These are phyloP conservation scores for Aspergillus novofumigatus DNA, from an alignment of 2,329 filamentous ascomycete genomes.

Conservation along the genomic window DNA sequence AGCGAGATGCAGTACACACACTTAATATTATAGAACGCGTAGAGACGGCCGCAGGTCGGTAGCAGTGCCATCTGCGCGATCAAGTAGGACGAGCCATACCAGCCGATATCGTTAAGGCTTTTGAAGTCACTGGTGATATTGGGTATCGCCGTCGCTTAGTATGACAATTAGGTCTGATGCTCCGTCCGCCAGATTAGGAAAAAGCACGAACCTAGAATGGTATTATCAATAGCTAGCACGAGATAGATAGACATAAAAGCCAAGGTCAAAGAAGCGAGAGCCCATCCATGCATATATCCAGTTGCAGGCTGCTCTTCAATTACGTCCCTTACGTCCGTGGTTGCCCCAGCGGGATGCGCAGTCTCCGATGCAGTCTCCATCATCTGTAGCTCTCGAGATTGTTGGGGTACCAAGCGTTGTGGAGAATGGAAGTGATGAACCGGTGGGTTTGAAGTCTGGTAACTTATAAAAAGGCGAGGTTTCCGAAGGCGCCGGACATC, in stretches of 20 bases:
- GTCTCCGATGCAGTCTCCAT: too few species aligned
- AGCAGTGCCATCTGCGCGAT: conserved; percentile 35
- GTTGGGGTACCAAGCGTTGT: too few species aligned
- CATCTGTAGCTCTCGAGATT: too few species aligned
- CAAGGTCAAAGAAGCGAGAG: neutral
- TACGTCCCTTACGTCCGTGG: too few species aligned
- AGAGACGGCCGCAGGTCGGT: conserved; percentile 34
- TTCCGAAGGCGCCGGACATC: too few species aligned
- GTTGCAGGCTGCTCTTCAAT: too few species aligned
- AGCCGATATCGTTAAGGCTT: conserved; percentile 40
- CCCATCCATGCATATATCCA: neutral
- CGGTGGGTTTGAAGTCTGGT: too few species aligned
- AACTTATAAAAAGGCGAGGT: too few species aligned
- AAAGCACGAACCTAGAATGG: neutral
- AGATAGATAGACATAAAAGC: too few species aligned
- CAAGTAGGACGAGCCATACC: conserved; percentile 40
- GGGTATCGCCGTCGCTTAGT: conserved; percentile 36
- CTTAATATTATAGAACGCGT: conserved; percentile 33
- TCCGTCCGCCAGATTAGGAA: neutral
- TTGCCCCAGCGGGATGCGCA: too few species aligned
- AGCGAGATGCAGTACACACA: conserved; percentile 29
- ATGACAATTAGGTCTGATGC: too few species aligned
- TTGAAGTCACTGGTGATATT: conserved; percentile 41
- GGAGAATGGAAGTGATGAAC: too few species aligned
- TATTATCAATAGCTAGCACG: conserved; percentile 1